phyloP scores from a whole-genome alignment of 2,329 filamentous ascomycete genomes.

The Clarireedia homoeocarpa region DNA sequence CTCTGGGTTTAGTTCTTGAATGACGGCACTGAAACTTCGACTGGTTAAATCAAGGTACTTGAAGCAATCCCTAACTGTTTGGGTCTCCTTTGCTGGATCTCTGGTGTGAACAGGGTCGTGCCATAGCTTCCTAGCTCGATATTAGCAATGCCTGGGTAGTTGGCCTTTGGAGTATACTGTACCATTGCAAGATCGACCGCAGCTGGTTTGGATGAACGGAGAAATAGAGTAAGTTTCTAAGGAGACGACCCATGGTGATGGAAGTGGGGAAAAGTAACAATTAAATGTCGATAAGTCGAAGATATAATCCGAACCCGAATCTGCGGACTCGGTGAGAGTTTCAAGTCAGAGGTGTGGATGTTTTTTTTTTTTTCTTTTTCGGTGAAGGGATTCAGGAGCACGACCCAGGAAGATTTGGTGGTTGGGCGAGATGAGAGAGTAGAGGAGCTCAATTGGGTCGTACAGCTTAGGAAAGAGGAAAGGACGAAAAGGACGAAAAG shows the following conservation, averaged over 20 bases:
- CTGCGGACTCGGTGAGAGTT: background rate
- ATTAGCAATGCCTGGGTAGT: conserved; percentile 10
- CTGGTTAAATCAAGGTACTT: conserved; percentile 79
- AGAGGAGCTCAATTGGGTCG: too few relatives aligned
- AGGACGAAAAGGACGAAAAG: too few relatives aligned
- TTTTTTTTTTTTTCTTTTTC: too few relatives aligned
- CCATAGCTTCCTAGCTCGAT: conserved; percentile 73
- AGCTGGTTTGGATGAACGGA: conserved; percentile 69
- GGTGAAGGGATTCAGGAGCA: too few relatives aligned
- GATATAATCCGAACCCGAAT: background rate
- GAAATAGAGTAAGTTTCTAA: conserved; percentile 57
- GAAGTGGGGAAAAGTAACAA: background rate
- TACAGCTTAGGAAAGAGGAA: too few relatives aligned
- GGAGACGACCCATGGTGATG: conserved; percentile 45
- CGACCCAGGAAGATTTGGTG: too few relatives aligned
- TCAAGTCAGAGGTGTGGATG: background rate
- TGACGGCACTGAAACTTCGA: conserved; percentile 87
- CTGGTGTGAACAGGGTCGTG: conserved; percentile 88
- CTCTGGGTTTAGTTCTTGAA: conserved; percentile 91
- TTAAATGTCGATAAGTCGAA: background rate
- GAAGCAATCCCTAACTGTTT: conserved; percentile 75
- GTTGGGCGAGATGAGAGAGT: too few relatives aligned
- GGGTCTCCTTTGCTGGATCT: conserved; percentile 65
- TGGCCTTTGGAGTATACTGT: background rate
- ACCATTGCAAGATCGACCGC: conserved; percentile 81